These are phyloP conservation scores for Coniochaeta sp. DNA, from an alignment of 2,329 filamentous ascomycete species.

Conservation along the genomic window DNA sequence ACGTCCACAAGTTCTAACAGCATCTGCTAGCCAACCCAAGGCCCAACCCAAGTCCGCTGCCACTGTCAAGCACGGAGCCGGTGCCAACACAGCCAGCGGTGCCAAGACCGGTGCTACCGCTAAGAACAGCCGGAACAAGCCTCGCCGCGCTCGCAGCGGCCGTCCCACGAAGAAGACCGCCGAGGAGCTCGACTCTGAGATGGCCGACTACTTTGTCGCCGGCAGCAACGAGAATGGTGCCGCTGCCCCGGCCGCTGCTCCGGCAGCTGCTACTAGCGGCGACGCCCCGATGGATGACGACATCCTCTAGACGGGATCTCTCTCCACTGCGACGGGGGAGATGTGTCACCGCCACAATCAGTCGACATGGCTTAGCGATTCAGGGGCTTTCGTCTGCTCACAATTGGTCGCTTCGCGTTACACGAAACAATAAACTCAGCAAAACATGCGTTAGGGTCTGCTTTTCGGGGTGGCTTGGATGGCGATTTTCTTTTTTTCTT, in stretches of 20 bases:
- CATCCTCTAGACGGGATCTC: constrained; percentile 35
- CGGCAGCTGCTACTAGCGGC: constrained; percentile 23
- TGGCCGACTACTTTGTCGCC: constrained; percentile 83
- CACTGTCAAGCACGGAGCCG: constrained; percentile 62
- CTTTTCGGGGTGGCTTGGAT: not conserved
- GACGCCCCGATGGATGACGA: constrained; percentile 63
- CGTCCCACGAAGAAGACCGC: constrained; percentile 79
- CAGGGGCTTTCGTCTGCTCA: no score
- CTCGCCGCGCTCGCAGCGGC: constrained; percentile 49
- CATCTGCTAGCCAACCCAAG: constrained; percentile 48
- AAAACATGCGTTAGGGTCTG: not conserved
- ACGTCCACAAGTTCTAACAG: constrained; percentile 22
- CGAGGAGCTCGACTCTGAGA: constrained; percentile 94
- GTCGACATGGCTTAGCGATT: no score
- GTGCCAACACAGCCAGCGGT: constrained; percentile 23
- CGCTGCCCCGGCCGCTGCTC: constrained; percentile 28
- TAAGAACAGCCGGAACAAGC: constrained; percentile 33
- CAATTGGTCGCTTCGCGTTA: no score
- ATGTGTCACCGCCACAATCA: no score
- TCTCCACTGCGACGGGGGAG: not conserved
- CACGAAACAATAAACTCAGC: not conserved
- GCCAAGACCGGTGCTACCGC: constrained; percentile 30
- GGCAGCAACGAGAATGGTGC: constrained; percentile 29
- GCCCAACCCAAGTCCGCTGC: constrained; percentile 77
- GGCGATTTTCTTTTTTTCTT: not conserved